Base-by-base conservation (phyloP, 208 protist genomes). In the Trypanosoma grayi region DNA sequence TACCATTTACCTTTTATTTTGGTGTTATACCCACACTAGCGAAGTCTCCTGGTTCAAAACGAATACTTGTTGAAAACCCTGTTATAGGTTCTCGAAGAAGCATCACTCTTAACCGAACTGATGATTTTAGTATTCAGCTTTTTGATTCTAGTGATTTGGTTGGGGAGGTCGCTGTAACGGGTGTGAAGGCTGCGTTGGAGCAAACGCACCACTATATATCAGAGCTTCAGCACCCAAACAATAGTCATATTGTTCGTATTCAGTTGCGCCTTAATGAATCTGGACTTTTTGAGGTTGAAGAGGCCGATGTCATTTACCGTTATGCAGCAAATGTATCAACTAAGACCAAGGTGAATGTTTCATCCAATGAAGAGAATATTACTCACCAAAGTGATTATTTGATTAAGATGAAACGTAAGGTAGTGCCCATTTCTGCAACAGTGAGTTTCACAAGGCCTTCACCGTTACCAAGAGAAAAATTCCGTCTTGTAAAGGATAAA, bases 181-280 rank as follows among this genome's bases (percentile, higher is more conserved):
- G 60, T 33, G 88, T 94, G 27, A 79, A 81, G 41, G 20, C 54
- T 1, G 56, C 58, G 24, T 74, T 94, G 1, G 64, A 81, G 8
- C 63, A 53, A 3, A 28, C 91, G 36, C 58, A 62, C 0, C 73
- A 68, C 28, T 74, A 83, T 46, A 58, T 55, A 14, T 75, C 84
- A 27, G 13, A 30, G 16, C 28, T 92, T 51, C 25, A 59, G 9
- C 81, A 94, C 55, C 66, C 75, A 24, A 93, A 93, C 55, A 89
- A 91, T 43, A 87, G 57, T 25, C 89, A 95, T 66, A 79, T 88
- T 63, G 56, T 95, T 41, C 83, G 85, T 24, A 37, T 95, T 59
- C 81, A 95, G 59, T 24, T 93, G 10, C 40, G 58, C 1, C 53
- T 92, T 30, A 92, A 78, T 51, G 85, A 93, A 40, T 73, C 75